Evolutionary conservation across 2,329 filamentous ascomycete genomes (phyloP).

Genomic region (Pochonia chlamydosporia): DNA sequence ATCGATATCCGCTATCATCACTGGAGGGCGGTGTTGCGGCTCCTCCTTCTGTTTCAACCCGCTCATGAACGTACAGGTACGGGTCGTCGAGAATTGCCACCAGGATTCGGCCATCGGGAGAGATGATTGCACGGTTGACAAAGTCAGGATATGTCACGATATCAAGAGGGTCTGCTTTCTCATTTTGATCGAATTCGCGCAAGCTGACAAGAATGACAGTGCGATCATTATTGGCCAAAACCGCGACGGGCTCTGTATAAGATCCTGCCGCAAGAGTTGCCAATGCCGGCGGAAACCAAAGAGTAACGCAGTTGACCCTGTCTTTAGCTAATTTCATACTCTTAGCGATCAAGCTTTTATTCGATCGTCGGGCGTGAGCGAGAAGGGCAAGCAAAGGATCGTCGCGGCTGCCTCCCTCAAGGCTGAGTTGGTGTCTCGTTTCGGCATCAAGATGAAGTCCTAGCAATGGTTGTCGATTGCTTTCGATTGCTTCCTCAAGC

Average conservation of each 20-base stretch:
- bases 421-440: constrained; percentile 21
- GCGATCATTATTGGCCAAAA: constrained; percentile 86
- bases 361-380: constrained; percentile 31
- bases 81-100: constrained; percentile 85
- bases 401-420: constrained; percentile 26
- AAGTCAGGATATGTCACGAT: constrained; percentile 71
- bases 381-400: constrained; percentile 29
- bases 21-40: constrained; percentile 14
- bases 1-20: constrained; percentile 34
- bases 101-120: constrained; percentile 75
- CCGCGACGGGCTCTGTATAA: constrained; percentile 54
- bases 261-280: constrained; percentile 24
- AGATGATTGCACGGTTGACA: constrained; percentile 93
- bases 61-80: constrained; percentile 75
- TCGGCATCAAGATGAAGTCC: constrained; percentile 16
- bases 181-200: constrained; percentile 44
- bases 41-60: constrained; percentile 33
- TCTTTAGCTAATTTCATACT: constrained; percentile 52
- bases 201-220: constrained; percentile 81
- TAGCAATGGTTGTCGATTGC: constrained; percentile 17
- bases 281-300: constrained; percentile 49
- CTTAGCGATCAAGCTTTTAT: constrained; percentile 42
- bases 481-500: constrained; percentile 38
- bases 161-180: constrained; percentile 54
- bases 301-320: constrained; percentile 61